These are phyloP conservation scores for Zostera marina DNA, from an alignment of 116 monocot species.

Conservation along the genomic window DNA sequence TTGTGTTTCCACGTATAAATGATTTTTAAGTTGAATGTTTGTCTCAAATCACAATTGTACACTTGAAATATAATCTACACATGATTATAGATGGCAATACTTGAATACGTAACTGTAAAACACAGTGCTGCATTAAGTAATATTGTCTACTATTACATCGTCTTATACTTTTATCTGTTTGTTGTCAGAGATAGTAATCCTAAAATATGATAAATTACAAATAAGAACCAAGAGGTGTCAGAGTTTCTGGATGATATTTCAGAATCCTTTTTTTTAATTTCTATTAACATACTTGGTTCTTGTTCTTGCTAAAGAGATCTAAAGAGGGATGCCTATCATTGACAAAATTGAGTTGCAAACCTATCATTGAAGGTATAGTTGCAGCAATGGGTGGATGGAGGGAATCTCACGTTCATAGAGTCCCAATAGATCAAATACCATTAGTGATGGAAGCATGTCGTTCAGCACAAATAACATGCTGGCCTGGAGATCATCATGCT, in stretches of 20 bases:
- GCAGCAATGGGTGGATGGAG: slow-evolving; percentile 43
- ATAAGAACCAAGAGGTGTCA: no score
- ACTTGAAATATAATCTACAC: no score
- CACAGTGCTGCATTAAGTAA: no score
- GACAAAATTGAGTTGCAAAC: slow-evolving; percentile 19
- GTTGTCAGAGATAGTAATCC: no score
- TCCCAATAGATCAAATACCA: slow-evolving; percentile 26
- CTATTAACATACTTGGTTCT: neutral
- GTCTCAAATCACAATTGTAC: neutral
- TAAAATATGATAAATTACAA: no score
- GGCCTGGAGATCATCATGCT: slow-evolving; percentile 55
- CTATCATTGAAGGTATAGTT: slow-evolving; percentile 39
- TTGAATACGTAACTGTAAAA: no score
- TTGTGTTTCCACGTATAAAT: neutral
- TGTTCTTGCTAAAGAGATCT: slow-evolving; percentile 34
- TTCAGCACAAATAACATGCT: slow-evolving; percentile 33
- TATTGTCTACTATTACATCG: no score
- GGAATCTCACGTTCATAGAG: slow-evolving; percentile 17
- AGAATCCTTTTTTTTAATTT: neutral
- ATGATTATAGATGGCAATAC: no score
- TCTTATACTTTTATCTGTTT: no score
- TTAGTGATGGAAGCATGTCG: slow-evolving; percentile 52
- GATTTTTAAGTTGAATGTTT: neutral
- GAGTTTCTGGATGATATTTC: neutral
- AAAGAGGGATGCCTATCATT: slow-evolving; percentile 31